These are phyloP conservation scores for Microcyclospora pomicola DNA, from an alignment of 2,329 filamentous ascomycete genomes.

Conservation along the genomic window DNA sequence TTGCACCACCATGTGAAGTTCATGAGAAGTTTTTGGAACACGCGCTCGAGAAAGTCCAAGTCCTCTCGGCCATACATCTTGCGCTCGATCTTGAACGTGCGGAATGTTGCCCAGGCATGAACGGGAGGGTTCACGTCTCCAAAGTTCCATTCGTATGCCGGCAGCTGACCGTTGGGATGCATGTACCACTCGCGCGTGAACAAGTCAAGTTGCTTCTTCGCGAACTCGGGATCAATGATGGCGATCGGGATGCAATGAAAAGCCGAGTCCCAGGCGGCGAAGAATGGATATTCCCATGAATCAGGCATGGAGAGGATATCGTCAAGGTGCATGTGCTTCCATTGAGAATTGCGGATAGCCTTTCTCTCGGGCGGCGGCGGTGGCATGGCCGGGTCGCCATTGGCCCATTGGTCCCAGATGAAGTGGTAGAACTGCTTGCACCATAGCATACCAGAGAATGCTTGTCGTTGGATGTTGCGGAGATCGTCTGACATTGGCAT, in stretches of 20 bases:
- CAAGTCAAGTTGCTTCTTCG: slow-evolving; percentile 92
- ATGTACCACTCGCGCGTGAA: slow-evolving; percentile 98
- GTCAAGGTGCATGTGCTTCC: slow-evolving; percentile 91
- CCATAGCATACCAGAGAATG: slow-evolving; percentile 96
- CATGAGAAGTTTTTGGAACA: slow-evolving; percentile 88
- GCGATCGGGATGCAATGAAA: slow-evolving; percentile 93
- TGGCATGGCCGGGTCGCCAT: slow-evolving; percentile 77
- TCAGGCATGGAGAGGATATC: slow-evolving; percentile 96
- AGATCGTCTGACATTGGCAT: slow-evolving; percentile 87
- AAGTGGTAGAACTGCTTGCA: slow-evolving; percentile 96
- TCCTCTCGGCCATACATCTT: slow-evolving; percentile 94
- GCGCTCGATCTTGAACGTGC: slow-evolving; percentile 94
- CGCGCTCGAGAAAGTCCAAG: slow-evolving; percentile 85
- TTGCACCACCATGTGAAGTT: slow-evolving; percentile 99
- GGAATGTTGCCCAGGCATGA: slow-evolving; percentile 90
- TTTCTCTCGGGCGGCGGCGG: slow-evolving; percentile 72
- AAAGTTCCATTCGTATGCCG: slow-evolving; percentile 95
- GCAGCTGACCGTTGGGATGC: slow-evolving; percentile 90
- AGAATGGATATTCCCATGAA: slow-evolving; percentile 97
- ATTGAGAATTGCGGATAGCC: slow-evolving; percentile 69
- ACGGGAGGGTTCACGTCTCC: slow-evolving; percentile 93
- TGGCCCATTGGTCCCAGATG: slow-evolving; percentile 95
- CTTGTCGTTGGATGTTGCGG: slow-evolving; percentile 87
- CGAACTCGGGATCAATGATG: slow-evolving; percentile 96
- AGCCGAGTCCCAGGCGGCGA: slow-evolving; percentile 91